Evolutionary conservation across 306 rosid genomes (phyloP).

Genomic region (Vigna angularis): DNA sequence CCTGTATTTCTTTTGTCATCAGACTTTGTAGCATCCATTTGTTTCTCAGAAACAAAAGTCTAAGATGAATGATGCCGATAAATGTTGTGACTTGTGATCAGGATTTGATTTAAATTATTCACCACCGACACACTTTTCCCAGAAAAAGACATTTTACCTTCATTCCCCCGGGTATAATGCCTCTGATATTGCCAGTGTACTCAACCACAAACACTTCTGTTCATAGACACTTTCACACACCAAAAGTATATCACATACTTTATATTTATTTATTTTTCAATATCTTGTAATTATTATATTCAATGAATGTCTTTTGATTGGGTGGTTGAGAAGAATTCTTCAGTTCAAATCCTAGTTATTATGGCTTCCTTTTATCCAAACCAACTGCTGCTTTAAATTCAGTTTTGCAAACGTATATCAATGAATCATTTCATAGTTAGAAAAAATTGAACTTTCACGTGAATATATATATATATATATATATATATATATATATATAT

Average conservation of each 20-base stretch:
- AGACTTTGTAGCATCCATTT: not conserved
- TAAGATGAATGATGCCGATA: constrained; percentile 12
- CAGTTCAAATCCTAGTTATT: constrained; percentile 12
- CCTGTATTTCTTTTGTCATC: not conserved
- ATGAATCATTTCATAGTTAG: not conserved
- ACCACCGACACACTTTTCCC: constrained; percentile 40
- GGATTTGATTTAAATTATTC: constrained; percentile 18
- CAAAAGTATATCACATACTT: not conserved
- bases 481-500: too few relatives aligned
- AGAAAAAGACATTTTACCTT: constrained; percentile 50
- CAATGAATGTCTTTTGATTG: not conserved
- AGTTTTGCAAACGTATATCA: not conserved
- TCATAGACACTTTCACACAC: constrained; percentile 26
- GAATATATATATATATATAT: not conserved
- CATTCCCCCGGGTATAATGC: constrained; percentile 45
- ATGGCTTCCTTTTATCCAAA: constrained; percentile 25
- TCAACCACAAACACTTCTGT: constrained; percentile 35
- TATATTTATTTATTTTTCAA: not conserved
- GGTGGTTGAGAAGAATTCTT: constrained; percentile 10
- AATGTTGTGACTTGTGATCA: constrained; percentile 26
- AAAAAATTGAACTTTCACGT: not conserved
- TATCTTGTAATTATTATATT: not conserved
- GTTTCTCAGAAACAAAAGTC: not conserved
- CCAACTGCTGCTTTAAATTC: constrained; percentile 3
- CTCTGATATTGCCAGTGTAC: constrained; percentile 45